Evolutionary conservation across 805 yeast species (phyloP).

Genomic region (Schwanniomyces sp.): DNA sequence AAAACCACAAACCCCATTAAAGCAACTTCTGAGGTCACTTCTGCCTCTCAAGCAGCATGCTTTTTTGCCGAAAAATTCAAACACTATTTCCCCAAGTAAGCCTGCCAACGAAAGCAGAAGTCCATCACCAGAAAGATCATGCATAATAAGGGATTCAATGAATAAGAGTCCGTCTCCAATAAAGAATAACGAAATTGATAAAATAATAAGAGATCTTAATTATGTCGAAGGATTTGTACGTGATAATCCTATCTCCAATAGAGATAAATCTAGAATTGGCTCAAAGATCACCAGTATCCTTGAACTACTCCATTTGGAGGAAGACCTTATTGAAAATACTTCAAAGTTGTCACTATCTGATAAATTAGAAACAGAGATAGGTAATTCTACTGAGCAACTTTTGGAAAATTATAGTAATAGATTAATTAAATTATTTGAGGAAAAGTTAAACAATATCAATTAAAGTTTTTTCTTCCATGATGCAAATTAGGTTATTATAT

Average conservation of each 20-base stretch:
- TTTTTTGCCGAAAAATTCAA: not conserved
- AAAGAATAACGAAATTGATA: not conserved
- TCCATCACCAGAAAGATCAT: constrained; percentile 1
- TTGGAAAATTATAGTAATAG: constrained; percentile 40
- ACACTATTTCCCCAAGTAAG: not conserved
- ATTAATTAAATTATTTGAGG: constrained; percentile 27
- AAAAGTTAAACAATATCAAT: constrained; percentile 16
- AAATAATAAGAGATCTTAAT: not conserved
- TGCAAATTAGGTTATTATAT: constrained; percentile 1
- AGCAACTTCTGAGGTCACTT: not conserved
- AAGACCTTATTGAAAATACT: not conserved
- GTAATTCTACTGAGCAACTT: constrained; percentile 18
- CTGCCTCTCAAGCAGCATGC: not conserved
- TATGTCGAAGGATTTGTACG: constrained; percentile 1
- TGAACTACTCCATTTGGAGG: not conserved
- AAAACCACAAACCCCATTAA: constrained; percentile 4
- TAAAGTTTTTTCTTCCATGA: not conserved
- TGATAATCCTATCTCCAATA: not conserved
- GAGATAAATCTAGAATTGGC: not conserved
- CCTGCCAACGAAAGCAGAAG: not conserved
- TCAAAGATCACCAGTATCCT: not conserved
- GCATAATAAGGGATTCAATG: not conserved
- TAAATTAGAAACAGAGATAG: not conserved
- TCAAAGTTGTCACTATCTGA: not conserved
- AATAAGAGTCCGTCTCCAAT: not conserved